Evolutionary conservation across 208 protist genomes (phyloP), one percentile per base, ranked within the genome.

Genomic region (Wallacemonas sp.): DNA sequence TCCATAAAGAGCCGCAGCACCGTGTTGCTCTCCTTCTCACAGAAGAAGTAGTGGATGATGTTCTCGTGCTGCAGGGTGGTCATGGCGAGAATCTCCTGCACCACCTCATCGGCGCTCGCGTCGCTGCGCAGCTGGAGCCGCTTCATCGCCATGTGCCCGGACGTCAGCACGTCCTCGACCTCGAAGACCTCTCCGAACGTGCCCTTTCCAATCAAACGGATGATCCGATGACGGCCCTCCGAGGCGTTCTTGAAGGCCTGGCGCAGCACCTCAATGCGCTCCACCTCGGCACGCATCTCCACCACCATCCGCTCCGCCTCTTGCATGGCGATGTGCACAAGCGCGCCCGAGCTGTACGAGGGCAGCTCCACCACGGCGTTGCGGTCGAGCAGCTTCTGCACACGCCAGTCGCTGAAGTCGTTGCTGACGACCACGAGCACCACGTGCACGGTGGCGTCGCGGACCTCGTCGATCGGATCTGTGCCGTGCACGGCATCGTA

Each of bases 21-120:
- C 18, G 77, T 86, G 38, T 94, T 83, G 70, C 72, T 86, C 48
- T 90, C 81, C 63, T 97, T 91, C 49, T 93, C 81, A 61, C 95
- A 97, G 74, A 86, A 91, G 65, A 96, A 97, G 75, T 98, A 97
- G 64, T 90, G 89, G 31, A 98, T 96, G 63, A 98, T 97, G 75
- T 98, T 97, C 38, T 94, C 85, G 74, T 98, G 93, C 45, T 83
- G 79, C 39, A 98, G 74, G 23, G 75, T 69, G n/a, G 89, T 95
- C 90, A 97, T 96, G 23, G 95, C 79, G 16, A 87, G 66, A 25
- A 98, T 92, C 63, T 98, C 93, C 49, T 91, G 78, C 59, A 94
- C 75, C 18, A 95, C 61, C 54, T 86, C 83, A 42, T 92, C 86
- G 1, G 80, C 87, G 5, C 82, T 41, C 11, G 86, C 77, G 10